Conservation (phyloP, 2,329 filamentous ascomycete genomes). For the Xylariaceae sp. region DNA sequence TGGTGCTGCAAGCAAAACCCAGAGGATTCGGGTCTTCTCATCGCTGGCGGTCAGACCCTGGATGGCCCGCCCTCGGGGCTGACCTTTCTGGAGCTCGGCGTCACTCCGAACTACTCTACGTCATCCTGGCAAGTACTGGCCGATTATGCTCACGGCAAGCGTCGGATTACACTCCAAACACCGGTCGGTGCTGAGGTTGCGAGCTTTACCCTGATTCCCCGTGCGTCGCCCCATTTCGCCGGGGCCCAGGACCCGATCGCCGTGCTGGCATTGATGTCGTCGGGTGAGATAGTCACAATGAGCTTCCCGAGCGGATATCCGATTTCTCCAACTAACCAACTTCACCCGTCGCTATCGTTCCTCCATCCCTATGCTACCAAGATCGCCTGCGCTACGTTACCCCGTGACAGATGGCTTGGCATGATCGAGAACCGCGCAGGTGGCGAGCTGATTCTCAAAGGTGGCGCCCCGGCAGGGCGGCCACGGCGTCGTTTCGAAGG, state of each 20-base stretch:
- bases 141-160: conserved; percentile 74
- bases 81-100: conserved; percentile 83
- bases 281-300: conserved; percentile 82
- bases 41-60: conserved; percentile 72
- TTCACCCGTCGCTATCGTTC: conserved; percentile 81
- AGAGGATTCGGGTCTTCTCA: conserved; percentile 83
- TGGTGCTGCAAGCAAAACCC: conserved; percentile 96
- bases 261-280: conserved; percentile 70
- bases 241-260: conserved; percentile 90
- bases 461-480: conserved; percentile 67
- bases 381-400: conserved; percentile 65
- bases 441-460: conserved; percentile 71
- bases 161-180: conserved; percentile 64
- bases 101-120: conserved; percentile 85
- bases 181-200: conserved; percentile 72
- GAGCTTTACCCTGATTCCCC: conserved; percentile 79
- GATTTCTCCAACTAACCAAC: conserved; percentile 86
- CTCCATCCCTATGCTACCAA: conserved; percentile 84
- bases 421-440: conserved; percentile 79
- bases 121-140: conserved; percentile 81
- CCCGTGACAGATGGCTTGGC: conserved; percentile 78
- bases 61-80: conserved; percentile 68
- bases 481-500: conserved; percentile 73
- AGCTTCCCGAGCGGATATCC: conserved; percentile 90
- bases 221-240: conserved; percentile 75